phyloP scores from a whole-genome alignment of 1,284 basidiomycete genomes.

The Cutaneotrichosporon cutaneum region DNA sequence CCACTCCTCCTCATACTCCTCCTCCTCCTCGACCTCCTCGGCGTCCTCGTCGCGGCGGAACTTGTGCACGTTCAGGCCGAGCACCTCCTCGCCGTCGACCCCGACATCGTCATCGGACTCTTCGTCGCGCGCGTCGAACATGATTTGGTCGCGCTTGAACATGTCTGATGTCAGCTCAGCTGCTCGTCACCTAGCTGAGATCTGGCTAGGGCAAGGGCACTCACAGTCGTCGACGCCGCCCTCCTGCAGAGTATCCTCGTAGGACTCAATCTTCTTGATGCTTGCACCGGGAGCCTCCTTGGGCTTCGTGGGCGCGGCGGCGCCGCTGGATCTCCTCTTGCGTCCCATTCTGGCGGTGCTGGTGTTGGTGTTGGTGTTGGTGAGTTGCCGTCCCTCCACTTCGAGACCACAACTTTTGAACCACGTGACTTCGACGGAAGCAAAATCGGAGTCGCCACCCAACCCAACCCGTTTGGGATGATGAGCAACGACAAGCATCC shows the following conservation, averaged over 20 bases:
- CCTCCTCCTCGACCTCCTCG: constrained; percentile 48
- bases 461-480: background rate
- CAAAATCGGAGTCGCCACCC: constrained; percentile 6
- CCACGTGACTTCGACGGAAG: constrained; percentile 3
- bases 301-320: constrained; percentile 21
- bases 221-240: constrained; percentile 54
- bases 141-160: constrained; percentile 68
- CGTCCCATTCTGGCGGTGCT: constrained; percentile 24
- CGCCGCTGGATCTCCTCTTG: constrained; percentile 49
- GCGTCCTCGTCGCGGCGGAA: constrained; percentile 44
- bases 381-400: background rate
- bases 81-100: constrained; percentile 64
- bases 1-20: constrained; percentile 53
- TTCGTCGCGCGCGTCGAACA: constrained; percentile 66
- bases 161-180: constrained; percentile 41
- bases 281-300: constrained; percentile 32
- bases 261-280: constrained; percentile 47
- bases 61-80: constrained; percentile 56
- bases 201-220: constrained; percentile 25
- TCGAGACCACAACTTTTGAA: constrained; percentile 22
- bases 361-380: constrained; percentile 3
- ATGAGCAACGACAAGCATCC: background rate
- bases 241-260: constrained; percentile 52
- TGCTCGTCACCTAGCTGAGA: too few relatives aligned
- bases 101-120: constrained; percentile 47